Evolutionary conservation across 345 rosid species (phyloP).

Genomic region (Rhodamnia rubescens): DNA sequence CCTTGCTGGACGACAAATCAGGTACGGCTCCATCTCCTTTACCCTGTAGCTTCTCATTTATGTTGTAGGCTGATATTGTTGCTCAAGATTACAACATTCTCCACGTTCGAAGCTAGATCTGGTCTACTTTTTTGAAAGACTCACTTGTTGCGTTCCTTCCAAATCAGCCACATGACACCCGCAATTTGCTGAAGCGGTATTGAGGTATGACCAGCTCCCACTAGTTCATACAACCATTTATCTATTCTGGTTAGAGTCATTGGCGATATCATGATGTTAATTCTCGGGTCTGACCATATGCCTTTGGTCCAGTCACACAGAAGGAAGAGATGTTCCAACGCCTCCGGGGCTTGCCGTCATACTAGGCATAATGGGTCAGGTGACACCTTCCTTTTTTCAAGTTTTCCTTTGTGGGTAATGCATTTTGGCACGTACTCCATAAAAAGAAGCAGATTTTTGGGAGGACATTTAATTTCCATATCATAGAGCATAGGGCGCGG

Average conservation of each 20-base stretch:
- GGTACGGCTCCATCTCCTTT: no score
- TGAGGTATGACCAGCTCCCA: not conserved
- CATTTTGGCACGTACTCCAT: no score
- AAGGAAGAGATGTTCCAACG: not conserved
- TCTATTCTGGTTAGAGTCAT: not conserved
- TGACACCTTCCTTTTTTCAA: not conserved
- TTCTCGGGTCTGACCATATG: not conserved
- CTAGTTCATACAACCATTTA: not conserved
- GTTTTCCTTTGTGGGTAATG: not conserved
- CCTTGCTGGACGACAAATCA: no score
- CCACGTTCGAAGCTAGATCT: not conserved
- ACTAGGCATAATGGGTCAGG: fast-evolving
- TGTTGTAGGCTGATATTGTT: no score
- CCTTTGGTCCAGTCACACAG: not conserved
- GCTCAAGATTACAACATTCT: not conserved
- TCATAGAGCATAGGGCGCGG: no score
- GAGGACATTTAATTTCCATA: no score
- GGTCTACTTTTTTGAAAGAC: not conserved
- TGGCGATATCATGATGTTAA: not conserved
- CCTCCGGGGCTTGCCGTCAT: fast-evolving
- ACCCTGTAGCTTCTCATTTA: no score
- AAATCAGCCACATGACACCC: not conserved
- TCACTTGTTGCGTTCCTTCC: not conserved
- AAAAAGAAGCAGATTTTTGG: no score
- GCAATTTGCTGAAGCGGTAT: not conserved